Base-by-base conservation (phyloP, 2,329 filamentous ascomycete genomes). In the Cladosporium sp. region DNA sequence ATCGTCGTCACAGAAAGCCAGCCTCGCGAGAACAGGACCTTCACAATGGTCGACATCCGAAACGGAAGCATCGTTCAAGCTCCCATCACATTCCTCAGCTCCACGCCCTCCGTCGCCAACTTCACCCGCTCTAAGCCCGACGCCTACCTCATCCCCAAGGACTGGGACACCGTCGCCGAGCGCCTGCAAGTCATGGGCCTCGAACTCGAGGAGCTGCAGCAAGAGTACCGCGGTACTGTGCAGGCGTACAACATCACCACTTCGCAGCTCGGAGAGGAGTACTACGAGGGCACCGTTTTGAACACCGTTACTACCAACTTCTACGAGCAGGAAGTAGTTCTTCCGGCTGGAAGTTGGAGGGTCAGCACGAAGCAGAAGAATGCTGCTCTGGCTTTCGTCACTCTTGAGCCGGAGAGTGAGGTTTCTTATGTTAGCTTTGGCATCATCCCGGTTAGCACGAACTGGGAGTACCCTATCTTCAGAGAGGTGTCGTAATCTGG, bases 371-470 rank as follows among this genome's bases (percentile, higher is more conserved):
- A 57, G 49, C 67, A 69, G 58, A 69, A 68, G 55, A 69, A 69
- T 33, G 64, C 66, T 1, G 67, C 60, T 0, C 27, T 69, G 15
- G 66, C 67, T 2, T 67, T 69, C 54, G 62, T 66, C 19, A 59
- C 65, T n/a, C 53, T 69, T 5, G 66, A 69, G 51, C 67, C 67
- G 4, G 67, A 69, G 55, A 64, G 65, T 15, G 64, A 66, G 25
- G 66, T 69, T 39, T 64, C 60, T 4, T 68, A 65, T 52, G 66
- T 69, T 3, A 66, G 62, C 7, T 68, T 66, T 53, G 62, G 62
- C 3, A 63, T 69, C 20, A 60, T 69, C 9, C 56, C 57, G 4
- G 30, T 60, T 12, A 50, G 53, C 22, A 42, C 38, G 4, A 55
- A 53, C 4, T 59, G 60, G 38, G 59, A 62, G 36, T 61, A 59